phyloP scores from a whole-genome alignment of 2,329 filamentous ascomycete species.

The Fusarium sp. region DNA sequence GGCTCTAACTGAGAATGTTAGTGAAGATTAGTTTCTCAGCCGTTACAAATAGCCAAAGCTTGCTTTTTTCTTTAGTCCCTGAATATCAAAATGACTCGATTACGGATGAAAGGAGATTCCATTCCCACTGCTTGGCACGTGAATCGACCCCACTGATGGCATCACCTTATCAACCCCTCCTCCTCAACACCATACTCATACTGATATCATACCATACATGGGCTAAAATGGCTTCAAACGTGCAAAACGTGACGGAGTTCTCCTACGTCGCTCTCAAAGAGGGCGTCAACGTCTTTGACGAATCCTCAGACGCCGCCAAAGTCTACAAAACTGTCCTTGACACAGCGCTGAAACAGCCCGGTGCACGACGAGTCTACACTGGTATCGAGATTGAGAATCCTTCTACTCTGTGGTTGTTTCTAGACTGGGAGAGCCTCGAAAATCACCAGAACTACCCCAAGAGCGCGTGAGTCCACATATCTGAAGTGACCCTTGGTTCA shows the following conservation, averaged over 20 bases:
- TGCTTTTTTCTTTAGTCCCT: slow-evolving; percentile 24
- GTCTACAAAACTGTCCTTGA: slow-evolving; percentile 30
- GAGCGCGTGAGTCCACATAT: slow-evolving; percentile 23
- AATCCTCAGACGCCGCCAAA: slow-evolving; percentile 29
- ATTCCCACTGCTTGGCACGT: slow-evolving; percentile 7
- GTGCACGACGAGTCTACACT: slow-evolving; percentile 38
- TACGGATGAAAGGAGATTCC: slow-evolving; percentile 27
- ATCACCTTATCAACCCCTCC: slow-evolving; percentile 30
- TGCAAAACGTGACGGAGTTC: slow-evolving; percentile 41
- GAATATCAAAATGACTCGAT: not conserved
- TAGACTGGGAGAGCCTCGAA: slow-evolving; percentile 43
- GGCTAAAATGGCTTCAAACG: slow-evolving; percentile 29
- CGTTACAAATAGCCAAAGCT: too few species aligned
- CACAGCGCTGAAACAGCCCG: slow-evolving; percentile 38
- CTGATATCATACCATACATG: not conserved
- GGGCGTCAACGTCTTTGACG: slow-evolving; percentile 28
- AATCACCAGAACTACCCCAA: slow-evolving; percentile 36
- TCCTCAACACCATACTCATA: slow-evolving; percentile 7
- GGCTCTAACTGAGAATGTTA: not conserved
- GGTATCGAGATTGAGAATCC: slow-evolving; percentile 43
- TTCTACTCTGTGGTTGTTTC: slow-evolving; percentile 39
- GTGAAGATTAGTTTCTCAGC: too few species aligned
- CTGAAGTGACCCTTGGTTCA: fast-evolving
- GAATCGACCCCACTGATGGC: slow-evolving; percentile 17
- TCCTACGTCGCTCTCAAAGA: slow-evolving; percentile 34